Percentiles rank a stretch among this genome's conserved stretches.
Conservation (phyloP, 352 stramenopile species). For the Hyaloperonospora arabidopsidis region DNA sequence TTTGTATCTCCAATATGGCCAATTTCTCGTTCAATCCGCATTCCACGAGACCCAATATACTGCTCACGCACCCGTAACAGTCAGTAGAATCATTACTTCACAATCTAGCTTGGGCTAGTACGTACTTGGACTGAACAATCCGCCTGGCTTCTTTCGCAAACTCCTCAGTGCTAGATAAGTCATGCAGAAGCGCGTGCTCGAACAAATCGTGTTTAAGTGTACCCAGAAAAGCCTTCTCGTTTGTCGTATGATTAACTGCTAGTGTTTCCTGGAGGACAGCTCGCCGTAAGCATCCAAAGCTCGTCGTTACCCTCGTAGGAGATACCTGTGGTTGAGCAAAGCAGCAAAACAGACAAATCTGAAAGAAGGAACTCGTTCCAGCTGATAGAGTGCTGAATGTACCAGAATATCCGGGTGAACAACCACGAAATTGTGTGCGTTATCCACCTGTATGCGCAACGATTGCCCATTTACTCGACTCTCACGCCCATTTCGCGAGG, state of each 20-base stretch:
- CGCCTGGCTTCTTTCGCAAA: constrained; percentile 36
- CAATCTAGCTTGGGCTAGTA: neutral
- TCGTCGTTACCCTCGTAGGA: constrained; percentile 72
- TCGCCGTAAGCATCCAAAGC: constrained; percentile 59
- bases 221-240: constrained; percentile 56
- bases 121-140: constrained; percentile 59
- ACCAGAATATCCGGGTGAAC: constrained; percentile 75
- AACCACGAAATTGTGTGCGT: constrained; percentile 51
- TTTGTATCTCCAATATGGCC: constrained; percentile 45
- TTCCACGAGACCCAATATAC: constrained; percentile 61
- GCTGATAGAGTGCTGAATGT: constrained; percentile 6
- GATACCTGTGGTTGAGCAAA: constrained; percentile 42
- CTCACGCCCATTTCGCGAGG: constrained; percentile 24
- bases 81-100: constrained; percentile 6
- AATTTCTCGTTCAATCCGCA: constrained; percentile 53
- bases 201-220: constrained; percentile 84
- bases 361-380: constrained; percentile 1
- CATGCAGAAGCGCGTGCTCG: constrained; percentile 42
- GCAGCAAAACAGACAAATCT: constrained; percentile 3
- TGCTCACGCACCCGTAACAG: constrained; percentile 16
- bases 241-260: constrained; percentile 47
- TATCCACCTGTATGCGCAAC: constrained; percentile 38
- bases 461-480: constrained; percentile 4
- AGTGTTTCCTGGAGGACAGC: constrained; percentile 63
- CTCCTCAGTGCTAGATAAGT: constrained; percentile 22